A percentile compares a stretch with the other conserved stretches of the same genome.
These are phyloP conservation scores for Perkinsus olseni DNA, from an alignment of 169 alveolate species.

Conservation along the genomic window DNA sequence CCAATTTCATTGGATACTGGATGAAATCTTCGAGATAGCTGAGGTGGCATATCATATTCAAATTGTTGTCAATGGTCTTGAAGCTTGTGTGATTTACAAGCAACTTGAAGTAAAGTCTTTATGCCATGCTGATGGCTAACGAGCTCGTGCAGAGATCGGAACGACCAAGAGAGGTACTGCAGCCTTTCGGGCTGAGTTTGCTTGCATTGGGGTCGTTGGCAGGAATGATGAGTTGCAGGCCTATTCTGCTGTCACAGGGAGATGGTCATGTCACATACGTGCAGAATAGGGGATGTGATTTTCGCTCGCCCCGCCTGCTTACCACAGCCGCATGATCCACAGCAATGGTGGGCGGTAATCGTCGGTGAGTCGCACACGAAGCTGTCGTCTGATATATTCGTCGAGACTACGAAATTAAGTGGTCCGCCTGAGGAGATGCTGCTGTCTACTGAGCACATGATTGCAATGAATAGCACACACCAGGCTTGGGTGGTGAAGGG, in stretches of 20 bases:
- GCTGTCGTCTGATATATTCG: neutral
- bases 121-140: too few relatives aligned
- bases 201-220: too few relatives aligned
- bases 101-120: neutral
- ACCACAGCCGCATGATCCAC: neutral
- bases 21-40: neutral
- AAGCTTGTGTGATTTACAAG: neutral
- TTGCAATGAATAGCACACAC: too few relatives aligned
- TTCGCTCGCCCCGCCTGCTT: neutral
- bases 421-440: neutral
- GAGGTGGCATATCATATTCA: neutral
- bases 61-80: neutral
- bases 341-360: neutral
- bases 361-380: neutral
- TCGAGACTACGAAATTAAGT: neutral
- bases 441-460: too few relatives aligned
- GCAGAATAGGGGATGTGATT: too few relatives aligned
- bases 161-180: too few relatives aligned
- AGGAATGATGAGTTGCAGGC: too few relatives aligned
- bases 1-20: constrained; percentile 1
- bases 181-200: too few relatives aligned
- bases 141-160: too few relatives aligned
- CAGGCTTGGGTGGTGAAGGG: neutral
- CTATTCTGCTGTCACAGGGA: too few relatives aligned
- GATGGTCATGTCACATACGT: too few relatives aligned